phyloP scores from a whole-genome alignment of 139 green algal genomes.

The Chlamydomonas sp. region DNA sequence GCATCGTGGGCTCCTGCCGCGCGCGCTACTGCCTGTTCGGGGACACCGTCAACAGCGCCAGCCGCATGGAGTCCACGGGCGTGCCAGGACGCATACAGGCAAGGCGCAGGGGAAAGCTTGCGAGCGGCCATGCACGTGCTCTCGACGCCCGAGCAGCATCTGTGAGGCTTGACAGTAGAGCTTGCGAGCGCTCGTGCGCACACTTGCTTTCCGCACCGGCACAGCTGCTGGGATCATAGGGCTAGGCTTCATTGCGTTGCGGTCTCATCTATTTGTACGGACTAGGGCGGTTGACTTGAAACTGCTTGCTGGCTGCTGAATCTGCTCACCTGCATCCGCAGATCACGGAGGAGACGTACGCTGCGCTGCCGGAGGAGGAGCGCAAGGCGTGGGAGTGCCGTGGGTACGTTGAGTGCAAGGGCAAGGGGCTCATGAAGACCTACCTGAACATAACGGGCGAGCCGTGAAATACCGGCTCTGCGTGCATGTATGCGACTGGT shows the following conservation, averaged over 20 bases:
- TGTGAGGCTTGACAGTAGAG: no score
- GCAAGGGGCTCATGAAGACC: not conserved
- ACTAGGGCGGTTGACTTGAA: no score
- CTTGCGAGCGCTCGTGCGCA: no score
- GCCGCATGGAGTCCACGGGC: constrained; percentile 46
- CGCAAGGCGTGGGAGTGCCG: not conserved
- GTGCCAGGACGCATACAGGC: constrained; percentile 30
- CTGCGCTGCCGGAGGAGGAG: not conserved
- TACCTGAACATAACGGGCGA: not conserved
- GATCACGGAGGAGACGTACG: not conserved
- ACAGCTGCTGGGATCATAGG: no score
- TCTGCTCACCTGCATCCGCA: not conserved
- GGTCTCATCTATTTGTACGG: no score
- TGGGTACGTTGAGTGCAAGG: not conserved
- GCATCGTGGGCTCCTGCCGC: constrained; percentile 47
- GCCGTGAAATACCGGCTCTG: not conserved
- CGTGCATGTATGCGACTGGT: not conserved
- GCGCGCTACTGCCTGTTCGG: constrained; percentile 60
- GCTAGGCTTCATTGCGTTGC: no score
- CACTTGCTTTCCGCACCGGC: no score
- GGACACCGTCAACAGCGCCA: constrained; percentile 53
- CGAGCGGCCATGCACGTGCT: no score
- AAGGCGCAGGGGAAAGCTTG: not conserved
- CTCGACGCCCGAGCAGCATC: no score
- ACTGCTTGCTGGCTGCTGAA: no score